Evolutionary conservation across 768 basidiomycete genomes (phyloP).

Genomic region (Mycena albidolilacea): DNA sequence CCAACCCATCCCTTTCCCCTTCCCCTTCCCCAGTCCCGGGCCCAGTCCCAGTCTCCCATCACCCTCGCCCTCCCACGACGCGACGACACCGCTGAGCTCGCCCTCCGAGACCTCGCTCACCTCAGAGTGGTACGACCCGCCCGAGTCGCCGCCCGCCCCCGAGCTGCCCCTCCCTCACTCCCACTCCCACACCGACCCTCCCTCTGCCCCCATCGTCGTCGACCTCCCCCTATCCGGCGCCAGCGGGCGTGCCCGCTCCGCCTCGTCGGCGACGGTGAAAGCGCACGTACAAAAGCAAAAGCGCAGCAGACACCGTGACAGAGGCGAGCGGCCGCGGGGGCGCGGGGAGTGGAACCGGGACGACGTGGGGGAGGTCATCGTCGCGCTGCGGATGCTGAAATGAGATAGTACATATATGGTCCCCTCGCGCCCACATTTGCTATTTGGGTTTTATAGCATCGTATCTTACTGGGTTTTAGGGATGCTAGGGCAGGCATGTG

Average conservation of each 20-base stretch:
- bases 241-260: slow-evolving; percentile 12
- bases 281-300: neutral
- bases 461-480: neutral
- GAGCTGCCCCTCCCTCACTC: neutral
- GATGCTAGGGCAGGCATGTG: neutral
- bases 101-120: slow-evolving; percentile 17
- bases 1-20: too few species aligned
- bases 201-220: neutral
- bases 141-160: neutral
- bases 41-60: neutral
- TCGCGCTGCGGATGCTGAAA: slow-evolving; percentile 33
- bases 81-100: neutral
- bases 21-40: too few species aligned
- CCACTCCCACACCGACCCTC: neutral
- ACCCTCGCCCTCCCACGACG: neutral
- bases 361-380: slow-evolving; percentile 34
- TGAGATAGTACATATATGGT: neutral
- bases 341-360: slow-evolving; percentile 34
- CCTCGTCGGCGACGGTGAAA: slow-evolving; percentile 31
- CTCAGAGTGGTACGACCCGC: slow-evolving; percentile 36
- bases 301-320: neutral
- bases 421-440: too few species aligned
- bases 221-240: slow-evolving; percentile 9
- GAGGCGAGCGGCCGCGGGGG: slow-evolving; percentile 1
- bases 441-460: neutral